Evolutionary conservation across 2,329 filamentous ascomycete genomes (phyloP).

Genomic region (Sporothrix humicola): DNA sequence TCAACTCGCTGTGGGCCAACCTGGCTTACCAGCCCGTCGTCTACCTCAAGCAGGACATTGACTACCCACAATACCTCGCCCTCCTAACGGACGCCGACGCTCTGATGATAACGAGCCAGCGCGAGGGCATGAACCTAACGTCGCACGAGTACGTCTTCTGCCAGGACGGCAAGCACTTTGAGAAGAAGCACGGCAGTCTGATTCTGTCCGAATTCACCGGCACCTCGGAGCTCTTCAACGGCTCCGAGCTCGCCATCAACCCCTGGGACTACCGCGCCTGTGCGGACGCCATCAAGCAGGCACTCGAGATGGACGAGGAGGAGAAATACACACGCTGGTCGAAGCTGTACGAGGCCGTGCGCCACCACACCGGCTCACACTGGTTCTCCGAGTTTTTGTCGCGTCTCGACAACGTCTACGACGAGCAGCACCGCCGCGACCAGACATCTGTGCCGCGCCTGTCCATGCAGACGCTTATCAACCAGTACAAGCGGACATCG

Average conservation of each 20-base stretch:
- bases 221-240: slow-evolving; percentile 82
- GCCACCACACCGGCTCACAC: slow-evolving; percentile 79
- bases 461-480: slow-evolving; percentile 67
- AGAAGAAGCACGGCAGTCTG: slow-evolving; percentile 84
- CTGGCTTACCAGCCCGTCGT: slow-evolving; percentile 90
- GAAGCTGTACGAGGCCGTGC: slow-evolving; percentile 73
- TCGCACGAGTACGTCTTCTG: slow-evolving; percentile 94
- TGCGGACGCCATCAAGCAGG: slow-evolving; percentile 81
- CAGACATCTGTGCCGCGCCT: slow-evolving; percentile 86
- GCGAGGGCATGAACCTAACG: slow-evolving; percentile 96
- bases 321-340: slow-evolving; percentile 79
- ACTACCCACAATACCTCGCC: slow-evolving; percentile 91
- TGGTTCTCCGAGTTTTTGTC: slow-evolving; percentile 82
- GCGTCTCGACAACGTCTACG: slow-evolving; percentile 75
- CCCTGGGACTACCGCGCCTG: slow-evolving; percentile 94
- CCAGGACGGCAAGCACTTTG: slow-evolving; percentile 76
- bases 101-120: slow-evolving; percentile 91
- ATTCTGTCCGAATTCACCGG: slow-evolving; percentile 96
- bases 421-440: slow-evolving; percentile 83
- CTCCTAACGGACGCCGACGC: slow-evolving; percentile 87
- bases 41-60: slow-evolving; percentile 93
- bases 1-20: slow-evolving; percentile 90
- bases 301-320: slow-evolving; percentile 76
- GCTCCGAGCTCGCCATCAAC: slow-evolving; percentile 83
- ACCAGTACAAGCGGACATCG: slow-evolving; percentile 69